These are phyloP conservation scores for Phytopythium cucurbitacearum DNA, from an alignment of 352 stramenopile genomes.

Conservation along the genomic window DNA sequence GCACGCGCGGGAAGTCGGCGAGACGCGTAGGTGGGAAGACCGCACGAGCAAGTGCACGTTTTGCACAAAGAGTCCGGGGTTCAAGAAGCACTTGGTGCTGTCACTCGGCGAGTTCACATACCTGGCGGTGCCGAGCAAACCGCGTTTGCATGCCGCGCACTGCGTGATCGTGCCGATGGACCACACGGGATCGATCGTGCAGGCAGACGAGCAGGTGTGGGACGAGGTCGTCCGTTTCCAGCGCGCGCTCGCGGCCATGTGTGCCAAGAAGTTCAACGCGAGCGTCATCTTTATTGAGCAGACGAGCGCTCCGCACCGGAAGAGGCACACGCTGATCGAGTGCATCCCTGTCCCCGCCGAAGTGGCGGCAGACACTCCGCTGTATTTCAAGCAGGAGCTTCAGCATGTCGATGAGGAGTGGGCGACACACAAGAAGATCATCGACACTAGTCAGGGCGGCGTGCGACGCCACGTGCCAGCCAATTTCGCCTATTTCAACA, in stretches of 20 bases:
- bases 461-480: slow-evolving; percentile 59
- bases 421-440: slow-evolving; percentile 79
- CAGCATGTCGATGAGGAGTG: slow-evolving; percentile 74
- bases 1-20: slow-evolving; percentile 38
- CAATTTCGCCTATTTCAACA: slow-evolving; percentile 85
- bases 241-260: slow-evolving; percentile 50
- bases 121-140: slow-evolving; percentile 52
- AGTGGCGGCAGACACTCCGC: slow-evolving; percentile 51
- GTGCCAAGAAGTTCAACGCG: slow-evolving; percentile 38
- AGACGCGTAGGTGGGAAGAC: slow-evolving; percentile 68
- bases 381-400: slow-evolving; percentile 86
- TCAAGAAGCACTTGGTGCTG: slow-evolving; percentile 81
- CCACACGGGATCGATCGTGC: slow-evolving; percentile 50
- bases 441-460: slow-evolving; percentile 61
- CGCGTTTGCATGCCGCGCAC: slow-evolving; percentile 53
- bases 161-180: slow-evolving; percentile 77
- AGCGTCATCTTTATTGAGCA: slow-evolving; percentile 81
- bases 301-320: slow-evolving; percentile 51
- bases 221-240: slow-evolving; percentile 73
- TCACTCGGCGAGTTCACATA: slow-evolving; percentile 78
- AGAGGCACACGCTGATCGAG: slow-evolving; percentile 71
- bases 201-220: slow-evolving; percentile 57
- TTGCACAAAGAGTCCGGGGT: slow-evolving; percentile 65
- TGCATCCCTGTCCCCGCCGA: slow-evolving; percentile 72
- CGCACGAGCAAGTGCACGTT: slow-evolving; percentile 57